A percentile compares a stretch with the other conserved stretches of the same genome.
phyloP scores from a whole-genome alignment of 225 moss, liverwort and hornwort genomes.

The Marchantia paleacea region DNA sequence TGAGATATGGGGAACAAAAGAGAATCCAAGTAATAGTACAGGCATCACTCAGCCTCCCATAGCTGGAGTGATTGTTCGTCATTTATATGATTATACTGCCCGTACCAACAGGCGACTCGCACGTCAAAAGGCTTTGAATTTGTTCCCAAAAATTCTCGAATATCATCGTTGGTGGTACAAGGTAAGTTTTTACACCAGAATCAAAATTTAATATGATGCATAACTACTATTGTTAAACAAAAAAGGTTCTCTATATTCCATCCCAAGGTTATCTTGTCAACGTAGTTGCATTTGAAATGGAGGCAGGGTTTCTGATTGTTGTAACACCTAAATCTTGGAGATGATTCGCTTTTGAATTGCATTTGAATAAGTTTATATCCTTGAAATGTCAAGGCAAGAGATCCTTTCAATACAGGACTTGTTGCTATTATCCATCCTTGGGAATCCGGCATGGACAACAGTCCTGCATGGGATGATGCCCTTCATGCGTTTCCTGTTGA shows the following conservation, averaged over 20 bases:
- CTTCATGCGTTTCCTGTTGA: conserved; percentile 28
- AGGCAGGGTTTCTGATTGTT: neutral
- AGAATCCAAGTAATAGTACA: conserved; percentile 38
- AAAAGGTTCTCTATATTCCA: too few relatives aligned
- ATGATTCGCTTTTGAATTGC: too few relatives aligned
- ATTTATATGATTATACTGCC: conserved; percentile 33
- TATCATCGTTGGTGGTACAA: conserved; percentile 53
- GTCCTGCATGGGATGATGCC: conserved; percentile 48
- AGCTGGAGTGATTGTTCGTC: conserved; percentile 37
- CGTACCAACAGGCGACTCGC: conserved; percentile 17
- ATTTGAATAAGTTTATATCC: too few relatives aligned
- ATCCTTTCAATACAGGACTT: conserved; percentile 40
- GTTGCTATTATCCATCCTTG: conserved; percentile 46
- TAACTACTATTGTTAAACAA: too few relatives aligned
- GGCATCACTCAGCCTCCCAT: conserved; percentile 47
- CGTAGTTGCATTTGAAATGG: neutral
- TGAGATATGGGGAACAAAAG: conserved; percentile 45
- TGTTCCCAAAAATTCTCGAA: conserved; percentile 41
- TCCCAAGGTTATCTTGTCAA: too few relatives aligned
- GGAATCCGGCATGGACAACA: conserved; percentile 53
- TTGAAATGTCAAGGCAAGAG: conserved; percentile 26
- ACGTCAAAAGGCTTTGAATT: conserved; percentile 12
- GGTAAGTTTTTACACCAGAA: conserved; percentile 17
- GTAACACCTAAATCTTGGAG: too few relatives aligned
- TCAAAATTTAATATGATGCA: too few relatives aligned